These are phyloP conservation scores for Fermentozyma sake DNA, from an alignment of 1,139 yeast genomes.

Conservation along the genomic window DNA sequence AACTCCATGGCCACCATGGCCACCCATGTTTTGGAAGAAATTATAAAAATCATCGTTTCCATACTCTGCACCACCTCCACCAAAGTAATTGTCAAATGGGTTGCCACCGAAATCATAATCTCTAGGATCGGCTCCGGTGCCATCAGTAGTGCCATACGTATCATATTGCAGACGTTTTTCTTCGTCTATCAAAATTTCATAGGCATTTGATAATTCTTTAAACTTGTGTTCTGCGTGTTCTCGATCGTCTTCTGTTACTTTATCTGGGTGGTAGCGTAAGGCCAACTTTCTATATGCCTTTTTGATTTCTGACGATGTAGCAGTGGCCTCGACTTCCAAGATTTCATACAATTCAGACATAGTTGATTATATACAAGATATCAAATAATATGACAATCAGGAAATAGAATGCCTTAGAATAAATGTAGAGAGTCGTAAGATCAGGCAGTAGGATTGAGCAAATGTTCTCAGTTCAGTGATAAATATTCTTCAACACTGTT, in stretches of 20 bases:
- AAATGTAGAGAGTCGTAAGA: no score
- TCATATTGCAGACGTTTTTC: slow-evolving; percentile 54
- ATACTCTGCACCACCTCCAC: slow-evolving; percentile 31
- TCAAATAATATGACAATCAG: no score
- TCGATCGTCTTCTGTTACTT: slow-evolving; percentile 62
- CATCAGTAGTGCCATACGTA: slow-evolving; percentile 46
- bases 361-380: no score
- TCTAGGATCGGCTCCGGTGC: slow-evolving; percentile 17
- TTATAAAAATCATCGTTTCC: slow-evolving; percentile 67
- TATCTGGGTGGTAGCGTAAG: slow-evolving; percentile 75
- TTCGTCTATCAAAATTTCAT: slow-evolving; percentile 69
- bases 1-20: slow-evolving; percentile 12
- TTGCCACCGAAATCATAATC: slow-evolving; percentile 19
- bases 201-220: slow-evolving; percentile 74
- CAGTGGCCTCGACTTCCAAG: slow-evolving; percentile 61
- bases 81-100: slow-evolving; percentile 42
- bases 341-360: slow-evolving; percentile 57
- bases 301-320: slow-evolving; percentile 63
- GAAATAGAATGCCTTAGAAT: no score
- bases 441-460: no score
- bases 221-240: slow-evolving; percentile 66
- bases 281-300: slow-evolving; percentile 77
- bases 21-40: slow-evolving; percentile 53
- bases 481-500: no score
- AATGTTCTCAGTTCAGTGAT: no score